These are phyloP conservation scores for Dalbergia cultrata DNA, from an alignment of 306 rosid species.

Conservation along the genomic window DNA sequence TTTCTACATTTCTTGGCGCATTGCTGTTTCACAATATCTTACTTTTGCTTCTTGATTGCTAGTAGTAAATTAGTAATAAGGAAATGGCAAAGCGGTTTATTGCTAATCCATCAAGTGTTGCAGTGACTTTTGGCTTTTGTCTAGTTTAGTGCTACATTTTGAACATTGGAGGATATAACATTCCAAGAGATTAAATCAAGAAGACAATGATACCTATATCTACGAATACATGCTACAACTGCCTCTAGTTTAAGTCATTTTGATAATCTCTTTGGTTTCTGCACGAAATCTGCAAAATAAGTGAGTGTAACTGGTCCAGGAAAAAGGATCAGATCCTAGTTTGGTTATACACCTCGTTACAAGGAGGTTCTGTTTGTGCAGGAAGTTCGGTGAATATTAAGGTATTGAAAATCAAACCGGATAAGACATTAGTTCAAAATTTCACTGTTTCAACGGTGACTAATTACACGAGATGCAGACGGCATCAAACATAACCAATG, in stretches of 20 bases:
- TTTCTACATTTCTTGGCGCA: constrained; percentile 12
- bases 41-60: not conserved
- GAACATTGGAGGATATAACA: not conserved
- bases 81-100: constrained; percentile 25
- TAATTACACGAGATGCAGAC: no score
- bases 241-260: not conserved
- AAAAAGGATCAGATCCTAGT: constrained; percentile 12
- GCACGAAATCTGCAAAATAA: not conserved
- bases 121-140: constrained; percentile 36
- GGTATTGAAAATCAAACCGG: no score
- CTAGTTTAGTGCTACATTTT: no score
- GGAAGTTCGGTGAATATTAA: not conserved
- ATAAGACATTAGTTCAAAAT: no score
- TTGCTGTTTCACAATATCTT: not conserved
- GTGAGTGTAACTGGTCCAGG: not conserved
- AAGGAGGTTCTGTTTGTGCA: not conserved
- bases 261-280: constrained; percentile 17
- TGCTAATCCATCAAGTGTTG: constrained; percentile 33
- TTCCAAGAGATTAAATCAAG: not conserved
- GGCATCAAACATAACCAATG: no score
- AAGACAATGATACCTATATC: not conserved
- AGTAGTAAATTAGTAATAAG: not conserved
- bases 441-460: no score
- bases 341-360: not conserved
- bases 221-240: not conserved